Evolutionary conservation across 2,329 filamentous ascomycete species (phyloP).

Genomic region (Colletotrichum australisinense): DNA sequence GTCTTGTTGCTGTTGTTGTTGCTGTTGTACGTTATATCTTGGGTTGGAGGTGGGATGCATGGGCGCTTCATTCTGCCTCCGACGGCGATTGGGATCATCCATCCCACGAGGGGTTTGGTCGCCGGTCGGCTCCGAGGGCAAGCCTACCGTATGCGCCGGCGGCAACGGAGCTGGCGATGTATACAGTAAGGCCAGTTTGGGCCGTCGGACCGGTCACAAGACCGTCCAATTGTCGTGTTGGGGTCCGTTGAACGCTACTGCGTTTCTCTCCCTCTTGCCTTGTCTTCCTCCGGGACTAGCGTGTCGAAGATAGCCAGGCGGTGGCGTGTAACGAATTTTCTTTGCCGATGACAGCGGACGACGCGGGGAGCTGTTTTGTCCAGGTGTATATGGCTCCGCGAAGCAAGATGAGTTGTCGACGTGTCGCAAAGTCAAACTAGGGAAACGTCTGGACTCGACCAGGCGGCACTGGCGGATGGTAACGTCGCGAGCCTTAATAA

Average conservation of each 20-base stretch:
- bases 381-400: neutral
- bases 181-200: slow-evolving; percentile 74
- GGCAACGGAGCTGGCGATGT: slow-evolving; percentile 72
- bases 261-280: neutral
- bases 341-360: neutral
- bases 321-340: neutral
- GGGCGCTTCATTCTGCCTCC: slow-evolving; percentile 80
- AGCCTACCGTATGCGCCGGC: slow-evolving; percentile 73
- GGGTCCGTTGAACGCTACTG: neutral
- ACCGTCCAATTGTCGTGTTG: slow-evolving; percentile 36
- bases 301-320: neutral
- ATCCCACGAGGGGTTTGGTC: slow-evolving; percentile 71
- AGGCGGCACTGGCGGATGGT: slow-evolving; percentile 19
- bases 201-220: slow-evolving; percentile 46
- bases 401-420: neutral
- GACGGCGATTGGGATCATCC: slow-evolving; percentile 80
- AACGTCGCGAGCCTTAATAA: slow-evolving; percentile 20
- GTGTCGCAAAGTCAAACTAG: neutral
- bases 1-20: slow-evolving; percentile 42
- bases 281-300: neutral
- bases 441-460: neutral
- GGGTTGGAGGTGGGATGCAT: slow-evolving; percentile 69
- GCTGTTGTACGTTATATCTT: slow-evolving; percentile 59
- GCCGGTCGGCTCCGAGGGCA: slow-evolving; percentile 65
- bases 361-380: neutral